A percentile compares a stretch with the other conserved stretches of the same genome.
phyloP scores from a whole-genome alignment of 129 eudicot genomes.

The Sambucus nigra region DNA sequence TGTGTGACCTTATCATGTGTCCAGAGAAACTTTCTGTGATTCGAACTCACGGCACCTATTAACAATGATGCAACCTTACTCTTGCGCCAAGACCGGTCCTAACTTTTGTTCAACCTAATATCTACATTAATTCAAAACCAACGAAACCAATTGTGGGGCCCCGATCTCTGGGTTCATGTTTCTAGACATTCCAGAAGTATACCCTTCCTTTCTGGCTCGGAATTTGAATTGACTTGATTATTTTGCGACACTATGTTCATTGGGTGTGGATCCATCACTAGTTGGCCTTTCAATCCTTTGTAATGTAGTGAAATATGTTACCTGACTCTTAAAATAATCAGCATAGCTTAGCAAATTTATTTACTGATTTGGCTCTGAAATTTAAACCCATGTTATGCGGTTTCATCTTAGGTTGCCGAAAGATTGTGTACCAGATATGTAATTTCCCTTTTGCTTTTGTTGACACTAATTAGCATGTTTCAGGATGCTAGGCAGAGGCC shows the following conservation, averaged over 20 bases:
- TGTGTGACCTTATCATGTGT: too few relatives aligned
- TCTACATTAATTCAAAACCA: not conserved
- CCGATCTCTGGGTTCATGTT: too few relatives aligned
- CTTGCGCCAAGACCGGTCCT: too few relatives aligned
- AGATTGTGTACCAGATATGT: not conserved
- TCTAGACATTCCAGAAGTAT: too few relatives aligned
- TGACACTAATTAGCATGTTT: slow-evolving; percentile 22
- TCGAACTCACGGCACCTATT: too few relatives aligned
- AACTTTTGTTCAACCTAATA: not conserved
- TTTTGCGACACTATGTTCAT: not conserved
- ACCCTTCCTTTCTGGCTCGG: not conserved
- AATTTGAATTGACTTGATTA: not conserved
- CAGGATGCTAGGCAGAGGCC: slow-evolving; percentile 98
- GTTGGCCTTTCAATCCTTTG: not conserved
- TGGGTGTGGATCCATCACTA: not conserved
- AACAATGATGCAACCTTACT: too few relatives aligned
- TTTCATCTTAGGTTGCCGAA: not conserved
- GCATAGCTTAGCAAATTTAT: too few relatives aligned
- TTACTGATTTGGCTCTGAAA: not conserved
- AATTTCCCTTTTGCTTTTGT: slow-evolving; percentile 9
- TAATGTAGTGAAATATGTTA: too few relatives aligned
- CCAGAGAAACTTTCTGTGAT: too few relatives aligned
- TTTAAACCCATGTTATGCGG: not conserved
- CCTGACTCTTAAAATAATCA: not conserved
- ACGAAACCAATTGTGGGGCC: not conserved